These are phyloP conservation scores for Aspergillus ibericus DNA, from an alignment of 2,329 filamentous ascomycete species.

Conservation along the genomic window DNA sequence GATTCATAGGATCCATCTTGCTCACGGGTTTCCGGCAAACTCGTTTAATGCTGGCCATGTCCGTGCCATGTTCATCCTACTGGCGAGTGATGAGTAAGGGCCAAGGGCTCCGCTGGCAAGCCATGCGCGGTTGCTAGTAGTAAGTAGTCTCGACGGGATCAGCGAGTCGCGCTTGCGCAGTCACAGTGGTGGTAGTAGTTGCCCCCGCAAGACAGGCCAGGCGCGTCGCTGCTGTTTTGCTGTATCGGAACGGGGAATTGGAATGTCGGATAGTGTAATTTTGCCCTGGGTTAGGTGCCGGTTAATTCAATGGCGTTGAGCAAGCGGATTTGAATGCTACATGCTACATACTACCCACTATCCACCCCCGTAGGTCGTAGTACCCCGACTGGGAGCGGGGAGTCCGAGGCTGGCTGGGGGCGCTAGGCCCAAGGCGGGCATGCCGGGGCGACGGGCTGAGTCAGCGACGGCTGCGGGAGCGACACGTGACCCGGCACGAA, in stretches of 20 bases:
- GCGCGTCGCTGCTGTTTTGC: neutral
- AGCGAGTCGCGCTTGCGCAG: neutral
- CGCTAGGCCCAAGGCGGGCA: constrained; percentile 12
- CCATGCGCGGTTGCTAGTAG: neutral
- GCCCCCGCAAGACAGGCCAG: neutral
- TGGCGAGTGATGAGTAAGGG: neutral
- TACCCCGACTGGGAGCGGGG: neutral
- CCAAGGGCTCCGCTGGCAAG: neutral
- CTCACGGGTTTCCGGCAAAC: neutral
- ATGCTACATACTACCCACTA: no score
- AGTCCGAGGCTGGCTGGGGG: neutral
- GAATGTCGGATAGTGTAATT: neutral
- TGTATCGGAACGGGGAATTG: neutral
- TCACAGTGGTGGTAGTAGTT: neutral
- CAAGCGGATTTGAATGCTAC: neutral
- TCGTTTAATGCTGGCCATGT: neutral
- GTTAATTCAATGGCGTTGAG: neutral
- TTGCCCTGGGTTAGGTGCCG: neutral
- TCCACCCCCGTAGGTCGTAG: neutral
- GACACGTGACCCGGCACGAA: constrained; percentile 29
- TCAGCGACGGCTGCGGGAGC: constrained; percentile 17
- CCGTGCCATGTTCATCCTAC: neutral
- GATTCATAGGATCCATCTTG: neutral
- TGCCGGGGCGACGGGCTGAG: constrained; percentile 18
- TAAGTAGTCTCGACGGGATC: neutral